Conservation (phyloP, 345 rosid species). For the Citrus sp. region DNA sequence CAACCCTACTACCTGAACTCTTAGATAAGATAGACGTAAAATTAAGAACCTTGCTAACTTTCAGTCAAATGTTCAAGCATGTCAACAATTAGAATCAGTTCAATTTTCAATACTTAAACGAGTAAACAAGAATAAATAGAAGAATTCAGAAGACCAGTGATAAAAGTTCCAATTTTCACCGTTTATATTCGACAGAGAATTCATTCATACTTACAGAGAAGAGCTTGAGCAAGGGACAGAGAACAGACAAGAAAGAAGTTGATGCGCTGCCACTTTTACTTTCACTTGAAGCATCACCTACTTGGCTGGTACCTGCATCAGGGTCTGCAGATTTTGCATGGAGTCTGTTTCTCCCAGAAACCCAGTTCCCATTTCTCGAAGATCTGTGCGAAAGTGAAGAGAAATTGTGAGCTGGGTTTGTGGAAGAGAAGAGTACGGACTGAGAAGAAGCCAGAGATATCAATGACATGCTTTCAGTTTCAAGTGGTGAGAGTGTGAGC, state of each 20-base stretch:
- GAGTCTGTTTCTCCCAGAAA: conserved; percentile 20
- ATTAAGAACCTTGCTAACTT: background rate
- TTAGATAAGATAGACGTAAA: background rate
- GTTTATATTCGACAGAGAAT: background rate
- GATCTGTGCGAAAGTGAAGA: background rate
- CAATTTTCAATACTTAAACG: background rate
- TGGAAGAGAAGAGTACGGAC: background rate
- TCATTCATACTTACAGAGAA: conserved; percentile 51
- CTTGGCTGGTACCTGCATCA: conserved; percentile 17
- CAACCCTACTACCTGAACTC: background rate
- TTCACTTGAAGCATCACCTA: conserved; percentile 1
- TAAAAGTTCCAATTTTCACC: background rate
- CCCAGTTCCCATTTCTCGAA: conserved; percentile 20
- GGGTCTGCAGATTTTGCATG: conserved; percentile 29
- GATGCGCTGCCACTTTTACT: conserved; percentile 14
- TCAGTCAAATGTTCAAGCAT: background rate
- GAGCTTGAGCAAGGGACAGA: conserved; percentile 75
- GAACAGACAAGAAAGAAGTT: conserved; percentile 66
- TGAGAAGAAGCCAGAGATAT: background rate
- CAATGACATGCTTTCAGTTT: conserved; percentile 6
- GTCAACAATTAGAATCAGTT: background rate
- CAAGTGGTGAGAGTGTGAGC: background rate
- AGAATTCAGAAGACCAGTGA: background rate
- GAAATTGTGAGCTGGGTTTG: conserved; percentile 1
- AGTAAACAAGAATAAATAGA: background rate